A percentile compares a stretch with the other conserved stretches of the same genome.
These are phyloP conservation scores for Fusarium equiseti DNA, from an alignment of 2,329 filamentous ascomycete genomes.

Conservation along the genomic window DNA sequence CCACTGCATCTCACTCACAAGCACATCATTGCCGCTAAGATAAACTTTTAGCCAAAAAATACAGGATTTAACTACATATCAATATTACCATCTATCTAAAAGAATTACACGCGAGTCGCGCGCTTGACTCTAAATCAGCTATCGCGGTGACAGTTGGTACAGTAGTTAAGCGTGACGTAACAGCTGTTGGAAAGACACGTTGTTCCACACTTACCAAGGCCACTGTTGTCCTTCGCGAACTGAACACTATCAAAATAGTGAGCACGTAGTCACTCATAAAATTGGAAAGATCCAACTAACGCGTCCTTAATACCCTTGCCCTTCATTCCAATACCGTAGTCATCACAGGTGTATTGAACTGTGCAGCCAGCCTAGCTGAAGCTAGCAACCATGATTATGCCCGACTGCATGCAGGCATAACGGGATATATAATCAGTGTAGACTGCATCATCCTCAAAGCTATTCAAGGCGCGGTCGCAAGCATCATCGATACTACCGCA, in stretches of 20 bases:
- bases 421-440: slow-evolving; percentile 12
- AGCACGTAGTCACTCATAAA: neutral
- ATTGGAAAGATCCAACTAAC: neutral
- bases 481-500: slow-evolving; percentile 18
- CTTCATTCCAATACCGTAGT: slow-evolving; percentile 19
- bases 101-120: neutral
- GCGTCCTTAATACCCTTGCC: slow-evolving; percentile 25
- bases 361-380: slow-evolving; percentile 24
- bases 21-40: neutral
- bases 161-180: slow-evolving; percentile 16
- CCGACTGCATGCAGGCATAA: neutral
- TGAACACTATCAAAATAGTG: neutral
- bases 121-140: neutral
- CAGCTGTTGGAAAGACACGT: slow-evolving; percentile 17
- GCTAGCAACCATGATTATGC: neutral
- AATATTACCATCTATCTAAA: too few species aligned
- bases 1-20: neutral
- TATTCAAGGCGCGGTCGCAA: slow-evolving; percentile 2
- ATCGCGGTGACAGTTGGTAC: slow-evolving; percentile 3
- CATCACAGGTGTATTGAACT: neutral
- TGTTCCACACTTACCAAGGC: slow-evolving; percentile 13
- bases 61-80: neutral
- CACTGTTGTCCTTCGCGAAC: slow-evolving; percentile 19
- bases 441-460: slow-evolving; percentile 9
- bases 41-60: neutral